Base-by-base conservation (phyloP, 164 flowering plant genomes). In the Protea cynaroides region DNA sequence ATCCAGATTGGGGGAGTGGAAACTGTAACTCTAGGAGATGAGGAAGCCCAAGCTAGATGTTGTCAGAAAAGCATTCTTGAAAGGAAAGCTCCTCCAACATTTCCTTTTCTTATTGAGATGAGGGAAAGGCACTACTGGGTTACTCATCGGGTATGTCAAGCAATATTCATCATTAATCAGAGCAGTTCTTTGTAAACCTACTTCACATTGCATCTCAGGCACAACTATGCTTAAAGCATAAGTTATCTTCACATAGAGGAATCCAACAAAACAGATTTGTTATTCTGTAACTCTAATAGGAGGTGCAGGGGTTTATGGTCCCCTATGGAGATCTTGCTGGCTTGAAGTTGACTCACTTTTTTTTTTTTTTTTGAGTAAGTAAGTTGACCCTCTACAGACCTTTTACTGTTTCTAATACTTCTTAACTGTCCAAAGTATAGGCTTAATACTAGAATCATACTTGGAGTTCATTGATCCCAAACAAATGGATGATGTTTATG, bases 41-140 rank as follows among this genome's bases (percentile, higher is more conserved):
- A 70, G n/a, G 88, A 82, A 79, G 90, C 90, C 61, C 75, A 82
- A 62, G 81, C 74, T 63, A 80, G 94, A 69, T 81, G 81, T 38
- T 60, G 72, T 69, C 80, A 73, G 80, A 88, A 88, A 74, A 88
- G 78, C 71, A 74, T 84, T 80, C 83, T 81, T 51, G 85, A 88
- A 69, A 83, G 94, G 69, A 80, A 79, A 78, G 84, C 81, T 75
- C 74, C 81, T 64, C 85, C 94, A 47, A 82, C 94, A 40, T 88
- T 88, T 66, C 79, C 86, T 75, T 87, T 87, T 70, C 58, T 84
- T 67, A 81, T 87, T 62, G 93, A 87, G 73, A 85, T 87, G 85
- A 81, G 90, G 71, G 86, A 84, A 69, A 84, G 88, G 61, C 75
- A 82, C 63, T 70, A 82, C 65, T 87, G 93, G 93, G 79, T 87